These are phyloP conservation scores for Vaccinium vitisidaea DNA, from an alignment of 148 eudicot genomes.

Conservation along the genomic window DNA sequence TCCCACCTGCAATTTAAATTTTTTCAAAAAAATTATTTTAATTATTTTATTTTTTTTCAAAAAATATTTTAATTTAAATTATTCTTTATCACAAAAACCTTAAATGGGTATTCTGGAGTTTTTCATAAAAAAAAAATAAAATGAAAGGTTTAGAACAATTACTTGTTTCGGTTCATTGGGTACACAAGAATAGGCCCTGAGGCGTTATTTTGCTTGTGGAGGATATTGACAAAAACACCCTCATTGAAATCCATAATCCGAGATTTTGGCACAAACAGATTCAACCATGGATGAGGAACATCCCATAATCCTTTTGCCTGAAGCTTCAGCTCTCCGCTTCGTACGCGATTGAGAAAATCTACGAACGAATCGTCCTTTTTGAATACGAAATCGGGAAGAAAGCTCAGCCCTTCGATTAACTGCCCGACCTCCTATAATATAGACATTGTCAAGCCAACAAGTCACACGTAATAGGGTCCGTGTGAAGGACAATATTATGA, in stretches of 20 bases:
- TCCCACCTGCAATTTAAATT: slow-evolving; percentile 62
- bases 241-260: slow-evolving; percentile 51
- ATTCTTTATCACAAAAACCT: no score
- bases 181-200: slow-evolving; percentile 71
- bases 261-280: slow-evolving; percentile 74
- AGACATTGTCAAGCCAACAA: not conserved
- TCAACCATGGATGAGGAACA: slow-evolving; percentile 93
- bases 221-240: slow-evolving; percentile 50
- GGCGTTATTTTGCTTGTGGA: slow-evolving; percentile 35
- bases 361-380: slow-evolving; percentile 40
- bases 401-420: slow-evolving; percentile 36
- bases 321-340: slow-evolving; percentile 57
- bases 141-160: slow-evolving; percentile 18
- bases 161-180: slow-evolving; percentile 74
- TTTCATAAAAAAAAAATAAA: not conserved
- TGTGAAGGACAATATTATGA: no score
- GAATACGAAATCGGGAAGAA: slow-evolving; percentile 42
- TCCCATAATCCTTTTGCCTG: slow-evolving; percentile 60
- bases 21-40: no score
- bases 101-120: no score
- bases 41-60: no score
- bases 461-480: no score
- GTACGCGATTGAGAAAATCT: slow-evolving; percentile 65
- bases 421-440: slow-evolving; percentile 45
- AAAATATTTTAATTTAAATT: no score